Conservation (phyloP, 495 filamentous ascomycete species). For the Pyrenopolyporus hunteri region DNA sequence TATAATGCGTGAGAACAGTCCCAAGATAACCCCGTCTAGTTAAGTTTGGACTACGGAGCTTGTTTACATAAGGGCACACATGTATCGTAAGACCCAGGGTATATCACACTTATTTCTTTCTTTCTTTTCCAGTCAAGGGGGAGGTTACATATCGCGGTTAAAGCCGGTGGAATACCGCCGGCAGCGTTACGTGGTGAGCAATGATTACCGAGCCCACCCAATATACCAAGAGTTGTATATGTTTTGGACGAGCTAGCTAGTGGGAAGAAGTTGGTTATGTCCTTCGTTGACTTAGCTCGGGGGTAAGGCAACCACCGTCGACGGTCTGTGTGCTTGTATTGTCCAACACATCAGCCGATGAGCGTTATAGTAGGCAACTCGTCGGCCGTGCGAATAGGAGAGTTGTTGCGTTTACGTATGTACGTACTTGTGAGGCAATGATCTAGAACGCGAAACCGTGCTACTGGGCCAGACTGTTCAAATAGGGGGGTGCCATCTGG, state of each 20-base stretch:
- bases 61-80: not conserved
- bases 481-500: not conserved
- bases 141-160: not conserved
- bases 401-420: not conserved
- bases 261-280: too few relatives aligned
- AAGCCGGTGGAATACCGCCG: too few relatives aligned
- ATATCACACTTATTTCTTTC: not conserved
- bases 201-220: too few relatives aligned
- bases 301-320: too few relatives aligned
- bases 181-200: too few relatives aligned
- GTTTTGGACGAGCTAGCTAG: too few relatives aligned
- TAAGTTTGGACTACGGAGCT: not conserved
- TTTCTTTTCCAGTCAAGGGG: not conserved
- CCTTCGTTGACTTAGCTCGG: too few relatives aligned
- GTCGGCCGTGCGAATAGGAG: not conserved
- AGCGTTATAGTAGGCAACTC: too few relatives aligned
- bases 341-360: too few relatives aligned
- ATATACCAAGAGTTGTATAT: too few relatives aligned
- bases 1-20: not conserved
- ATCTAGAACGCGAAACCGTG: constrained; percentile 1
- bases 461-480: not conserved
- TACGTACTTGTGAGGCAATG: not conserved
- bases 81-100: not conserved
- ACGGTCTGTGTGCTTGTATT: too few relatives aligned
- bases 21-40: not conserved